Evolutionary conservation across 1,284 basidiomycete genomes (phyloP), one percentile per base, ranked within the genome.

Genomic region (Melampsora allii-populina): DNA sequence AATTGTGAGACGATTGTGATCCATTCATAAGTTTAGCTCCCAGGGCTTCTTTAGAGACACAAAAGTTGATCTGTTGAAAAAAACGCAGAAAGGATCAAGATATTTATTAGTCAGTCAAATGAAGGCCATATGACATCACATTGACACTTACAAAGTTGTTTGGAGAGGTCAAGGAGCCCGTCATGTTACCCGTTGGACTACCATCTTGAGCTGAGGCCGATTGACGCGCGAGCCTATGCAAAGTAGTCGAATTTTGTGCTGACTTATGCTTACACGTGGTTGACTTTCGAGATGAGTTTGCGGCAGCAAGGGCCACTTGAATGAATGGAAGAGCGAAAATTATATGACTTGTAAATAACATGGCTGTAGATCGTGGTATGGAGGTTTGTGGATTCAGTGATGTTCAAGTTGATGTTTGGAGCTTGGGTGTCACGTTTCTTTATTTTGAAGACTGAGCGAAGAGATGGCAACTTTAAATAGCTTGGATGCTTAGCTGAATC

Each of bases 131-230:
- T 19, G 65, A 14, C 14, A 31, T 27, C 19, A 21, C 33, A 17
- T 60, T 31, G 9, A 59, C 12, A 50, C 68, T 71, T 24, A 71
- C 68, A 36, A 71, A 71, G 46, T 71, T 71, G 33, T 71, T 64
- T 5, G 45, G 45, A 0, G 68, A 71, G 27, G 60, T 63, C 50
- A 71, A 29, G 7, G 68, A 71, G 7, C 42, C 60, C 2, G 60
- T 50, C 63, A 48, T 24, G 31, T 63, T 63, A 56, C 60, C 60
- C 17, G 68, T 63, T n/a, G 68, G 68, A 29, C 50, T 45, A 21
- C 68, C 67, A 48, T 60, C 36, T 21, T 29, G 17, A 24, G 61
- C 50, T 7, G 68, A 71, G 24, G 39, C 67, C 50, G 50, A 56
- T 27, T 56, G 50, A 21, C 50, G 50, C 5, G 50, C 50, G n/a